phyloP scores from a whole-genome alignment of 2,329 filamentous ascomycete species.

The Proliferodiscus dingleyae region DNA sequence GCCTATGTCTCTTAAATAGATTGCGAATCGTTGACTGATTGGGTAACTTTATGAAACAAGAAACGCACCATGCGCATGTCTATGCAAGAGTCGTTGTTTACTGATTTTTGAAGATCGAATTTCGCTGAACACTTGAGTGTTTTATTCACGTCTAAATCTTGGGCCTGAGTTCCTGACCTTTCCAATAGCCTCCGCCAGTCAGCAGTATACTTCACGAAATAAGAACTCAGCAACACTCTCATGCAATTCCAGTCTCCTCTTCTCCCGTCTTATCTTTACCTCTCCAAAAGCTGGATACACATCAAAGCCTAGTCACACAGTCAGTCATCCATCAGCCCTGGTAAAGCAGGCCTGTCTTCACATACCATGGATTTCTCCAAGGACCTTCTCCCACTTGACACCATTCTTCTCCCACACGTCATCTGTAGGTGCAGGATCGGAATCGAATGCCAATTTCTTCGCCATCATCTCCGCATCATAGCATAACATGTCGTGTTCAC shows the following conservation, averaged over 20 bases:
- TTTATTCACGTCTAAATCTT: too few relatives aligned
- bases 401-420: slow-evolving; percentile 19
- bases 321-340: slow-evolving; percentile 5
- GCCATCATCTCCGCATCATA: slow-evolving; percentile 21
- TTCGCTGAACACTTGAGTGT: too few relatives aligned
- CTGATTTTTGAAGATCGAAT: too few relatives aligned
- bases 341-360: not conserved
- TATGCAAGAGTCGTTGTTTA: too few relatives aligned
- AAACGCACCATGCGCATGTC: too few relatives aligned
- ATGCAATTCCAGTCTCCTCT: slow-evolving; percentile 17
- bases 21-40: too few relatives aligned
- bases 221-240: slow-evolving; percentile 17
- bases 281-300: slow-evolving; percentile 8
- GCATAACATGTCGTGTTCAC: slow-evolving; percentile 26
- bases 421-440: slow-evolving; percentile 10
- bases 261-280: slow-evolving; percentile 7
- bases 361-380: slow-evolving; percentile 20
- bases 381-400: slow-evolving; percentile 23
- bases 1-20: too few relatives aligned
- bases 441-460: slow-evolving; percentile 11
- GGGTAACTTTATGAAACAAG: too few relatives aligned
- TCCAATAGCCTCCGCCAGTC: slow-evolving; percentile 1
- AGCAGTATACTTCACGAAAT: slow-evolving; percentile 20
- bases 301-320: slow-evolving; percentile 16
- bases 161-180: too few relatives aligned